Base-by-base conservation (phyloP, 495 filamentous ascomycete genomes). In the Beverwykella pulmonaria region DNA sequence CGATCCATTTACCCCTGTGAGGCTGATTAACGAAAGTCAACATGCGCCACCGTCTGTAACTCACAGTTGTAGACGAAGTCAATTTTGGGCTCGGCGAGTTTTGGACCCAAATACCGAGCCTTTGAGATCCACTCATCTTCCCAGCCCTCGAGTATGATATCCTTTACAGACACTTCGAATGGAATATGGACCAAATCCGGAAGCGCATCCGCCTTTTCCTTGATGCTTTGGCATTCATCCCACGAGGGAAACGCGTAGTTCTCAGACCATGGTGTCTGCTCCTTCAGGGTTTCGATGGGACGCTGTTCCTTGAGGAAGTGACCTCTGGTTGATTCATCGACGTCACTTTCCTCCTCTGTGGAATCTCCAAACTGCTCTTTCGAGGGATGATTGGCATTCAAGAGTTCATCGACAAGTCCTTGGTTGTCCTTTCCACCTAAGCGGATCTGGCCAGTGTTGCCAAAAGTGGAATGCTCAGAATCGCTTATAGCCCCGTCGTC, bases 41-140 rank as follows among this genome's bases (percentile, higher is more conserved):
- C 0, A 15, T 12, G 17, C 22, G 20, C n/a, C 22, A 29, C 10
- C 6, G 23, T 17, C 29, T 15, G 23, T 1, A 17, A 54, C 67
- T 56, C 52, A 70, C 78, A 80, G 27, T 76, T 77, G 54, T 80
- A 80, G 19, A 80, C 74, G 52, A 80, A 80, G 54, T 80, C 78
- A 48, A 80, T 77, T 55, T 77, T 79, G 10, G 78, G 76, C 63
- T 80, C 78, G 39, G 73, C 17, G 1, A 71, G 64, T 59, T 63
- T 67, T 26, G 75, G 70, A 22, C 49, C 68, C 27, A 70, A 59
- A 59, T 73, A 80, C 9, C 68, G 53, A 0, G 71, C 75, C 2
- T 72, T 71, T 20, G 77, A 71, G 47, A 78, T 75, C 78, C 78
- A 79, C 39, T 77, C 70, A 50, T 79, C 78, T 63, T 79, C 78